These are phyloP conservation scores for Quercus bicolor DNA, from an alignment of 306 rosid species.

Conservation along the genomic window DNA sequence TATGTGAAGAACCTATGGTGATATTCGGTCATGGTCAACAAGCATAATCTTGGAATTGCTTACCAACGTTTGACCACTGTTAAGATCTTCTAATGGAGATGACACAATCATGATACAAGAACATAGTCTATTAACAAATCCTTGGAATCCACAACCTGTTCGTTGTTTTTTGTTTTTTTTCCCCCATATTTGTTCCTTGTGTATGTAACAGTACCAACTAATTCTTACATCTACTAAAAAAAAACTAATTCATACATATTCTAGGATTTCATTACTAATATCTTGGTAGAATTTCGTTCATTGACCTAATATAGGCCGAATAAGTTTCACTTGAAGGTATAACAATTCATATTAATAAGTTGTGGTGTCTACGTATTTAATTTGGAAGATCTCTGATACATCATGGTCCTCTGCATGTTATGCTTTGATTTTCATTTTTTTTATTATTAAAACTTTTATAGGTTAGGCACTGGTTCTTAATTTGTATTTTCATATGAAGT, in stretches of 20 bases:
- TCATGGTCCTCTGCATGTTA: too few species aligned
- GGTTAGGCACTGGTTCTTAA: too few species aligned
- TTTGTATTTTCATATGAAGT: too few species aligned
- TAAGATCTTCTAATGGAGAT: not conserved
- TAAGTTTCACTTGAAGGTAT: too few species aligned
- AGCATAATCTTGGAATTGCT: not conserved
- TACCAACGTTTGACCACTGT: not conserved
- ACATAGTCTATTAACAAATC: not conserved
- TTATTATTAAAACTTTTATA: too few species aligned
- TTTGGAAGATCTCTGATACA: too few species aligned
- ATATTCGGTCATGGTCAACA: conserved; percentile 1
- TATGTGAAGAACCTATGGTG: conserved; percentile 15
- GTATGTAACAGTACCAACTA: not conserved
- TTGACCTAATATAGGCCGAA: too few species aligned
- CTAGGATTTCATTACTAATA: not conserved
- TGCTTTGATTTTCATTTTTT: too few species aligned
- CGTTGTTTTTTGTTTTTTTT: not conserved
- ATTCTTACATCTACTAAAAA: too few species aligned
- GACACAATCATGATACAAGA: not conserved
- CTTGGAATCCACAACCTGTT: conserved; percentile 8
- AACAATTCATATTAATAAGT: too few species aligned
- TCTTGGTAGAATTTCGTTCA: too few species aligned
- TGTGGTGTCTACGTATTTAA: too few species aligned
- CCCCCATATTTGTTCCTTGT: not conserved
- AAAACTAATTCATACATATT: not conserved